These are phyloP conservation scores for Hirschioporus abietinus DNA, from an alignment of 768 basidiomycete species.

Conservation along the genomic window DNA sequence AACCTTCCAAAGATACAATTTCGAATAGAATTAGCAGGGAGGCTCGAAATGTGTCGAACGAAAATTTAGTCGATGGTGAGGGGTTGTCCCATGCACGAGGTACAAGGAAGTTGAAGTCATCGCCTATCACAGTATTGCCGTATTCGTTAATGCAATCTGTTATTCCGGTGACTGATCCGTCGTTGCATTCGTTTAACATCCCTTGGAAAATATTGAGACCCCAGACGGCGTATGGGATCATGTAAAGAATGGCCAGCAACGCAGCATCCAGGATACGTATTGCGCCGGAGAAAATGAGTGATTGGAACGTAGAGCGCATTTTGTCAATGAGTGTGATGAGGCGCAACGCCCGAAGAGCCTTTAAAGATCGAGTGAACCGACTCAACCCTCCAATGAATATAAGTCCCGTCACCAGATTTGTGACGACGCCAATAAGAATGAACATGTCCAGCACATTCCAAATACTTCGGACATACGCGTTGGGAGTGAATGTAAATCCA, in stretches of 20 bases:
- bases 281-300: conserved; percentile 82
- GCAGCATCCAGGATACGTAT: conserved; percentile 85
- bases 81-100: conserved; percentile 92
- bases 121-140: conserved; percentile 52
- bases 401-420: conserved; percentile 68
- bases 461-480: conserved; percentile 84
- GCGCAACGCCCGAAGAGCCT: conserved; percentile 82
- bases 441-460: conserved; percentile 92
- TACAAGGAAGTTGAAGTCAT: conserved; percentile 57
- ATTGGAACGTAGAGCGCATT: conserved; percentile 83
- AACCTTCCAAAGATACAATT: conserved; percentile 93
- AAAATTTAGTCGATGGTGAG: conserved; percentile 74
- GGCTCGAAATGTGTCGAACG: conserved; percentile 81
- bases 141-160: conserved; percentile 73
- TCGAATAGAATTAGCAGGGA: conserved; percentile 92
- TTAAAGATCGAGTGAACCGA: conserved; percentile 79
- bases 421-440: conserved; percentile 71
- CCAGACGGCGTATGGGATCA: conserved; percentile 92
- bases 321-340: conserved; percentile 85
- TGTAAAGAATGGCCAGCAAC: conserved; percentile 82
- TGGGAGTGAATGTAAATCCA: conserved; percentile 86
- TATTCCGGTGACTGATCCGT: conserved; percentile 47
- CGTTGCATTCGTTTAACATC: conserved; percentile 80
- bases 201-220: conserved; percentile 91
- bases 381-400: conserved; percentile 74